These are phyloP conservation scores for Fusarium dimerum DNA, from an alignment of 2,329 filamentous ascomycete species.

Conservation along the genomic window DNA sequence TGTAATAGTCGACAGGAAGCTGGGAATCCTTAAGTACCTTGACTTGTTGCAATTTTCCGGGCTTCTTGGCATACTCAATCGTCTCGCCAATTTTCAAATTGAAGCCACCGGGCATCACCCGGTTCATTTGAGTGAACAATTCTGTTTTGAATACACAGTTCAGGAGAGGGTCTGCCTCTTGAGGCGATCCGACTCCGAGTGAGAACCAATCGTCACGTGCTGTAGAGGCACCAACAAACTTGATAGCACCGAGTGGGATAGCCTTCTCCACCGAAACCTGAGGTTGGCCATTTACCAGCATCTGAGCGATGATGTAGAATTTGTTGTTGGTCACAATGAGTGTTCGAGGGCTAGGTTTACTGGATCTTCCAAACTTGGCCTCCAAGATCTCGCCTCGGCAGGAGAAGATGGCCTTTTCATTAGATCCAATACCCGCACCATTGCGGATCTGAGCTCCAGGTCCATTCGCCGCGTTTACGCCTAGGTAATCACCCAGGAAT, in stretches of 20 bases:
- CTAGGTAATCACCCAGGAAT: slow-evolving; percentile 94
- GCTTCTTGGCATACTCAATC: slow-evolving; percentile 98
- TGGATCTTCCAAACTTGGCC: slow-evolving; percentile 94
- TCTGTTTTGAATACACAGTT: slow-evolving; percentile 97
- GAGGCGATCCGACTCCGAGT: slow-evolving; percentile 82
- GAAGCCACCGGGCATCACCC: slow-evolving; percentile 75
- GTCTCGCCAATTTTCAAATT: slow-evolving; percentile 79
- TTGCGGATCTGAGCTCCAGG: slow-evolving; percentile 79
- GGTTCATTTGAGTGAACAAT: slow-evolving; percentile 88
- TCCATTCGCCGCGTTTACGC: slow-evolving; percentile 77
- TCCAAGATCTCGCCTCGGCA: slow-evolving; percentile 88
- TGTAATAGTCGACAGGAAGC: slow-evolving; percentile 80
- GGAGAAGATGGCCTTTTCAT: slow-evolving; percentile 82
- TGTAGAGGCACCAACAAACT: slow-evolving; percentile 79
- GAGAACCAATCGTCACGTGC: slow-evolving; percentile 97
- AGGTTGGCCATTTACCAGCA: slow-evolving; percentile 77
- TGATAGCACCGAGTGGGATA: slow-evolving; percentile 83
- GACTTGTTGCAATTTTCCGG: slow-evolving; percentile 83
- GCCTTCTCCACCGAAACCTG: slow-evolving; percentile 80
- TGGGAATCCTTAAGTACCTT: slow-evolving; percentile 89
- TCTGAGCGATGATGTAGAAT: slow-evolving; percentile 86
- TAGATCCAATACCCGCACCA: slow-evolving; percentile 68
- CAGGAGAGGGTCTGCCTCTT: slow-evolving; percentile 90
- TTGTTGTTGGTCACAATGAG: slow-evolving; percentile 83
- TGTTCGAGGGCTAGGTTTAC: slow-evolving; percentile 85